These are phyloP conservation scores for Gliomastix tumulicola DNA, from an alignment of 2,329 filamentous ascomycete genomes.

Conservation along the genomic window DNA sequence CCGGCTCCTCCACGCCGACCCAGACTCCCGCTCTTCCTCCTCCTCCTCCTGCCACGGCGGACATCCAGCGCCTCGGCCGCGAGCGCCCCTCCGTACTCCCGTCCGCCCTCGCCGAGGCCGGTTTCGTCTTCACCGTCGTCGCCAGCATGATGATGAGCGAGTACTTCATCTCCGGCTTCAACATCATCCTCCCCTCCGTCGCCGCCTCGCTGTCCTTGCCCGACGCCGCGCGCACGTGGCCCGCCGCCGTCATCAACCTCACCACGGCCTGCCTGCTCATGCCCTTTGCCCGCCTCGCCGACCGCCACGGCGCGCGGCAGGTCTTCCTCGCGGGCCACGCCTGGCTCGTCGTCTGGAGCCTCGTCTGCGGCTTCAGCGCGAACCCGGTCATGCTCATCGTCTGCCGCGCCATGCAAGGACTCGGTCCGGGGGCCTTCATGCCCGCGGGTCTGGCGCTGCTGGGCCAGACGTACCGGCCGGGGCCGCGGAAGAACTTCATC, in stretches of 20 bases:
- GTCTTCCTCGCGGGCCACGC: slow-evolving; percentile 52
- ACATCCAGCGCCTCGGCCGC: slow-evolving; percentile 55
- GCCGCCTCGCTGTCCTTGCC: slow-evolving; percentile 57
- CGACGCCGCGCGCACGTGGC: slow-evolving; percentile 55
- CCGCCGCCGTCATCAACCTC: slow-evolving; percentile 53
- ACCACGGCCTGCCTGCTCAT: slow-evolving; percentile 52
- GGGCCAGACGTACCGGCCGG: slow-evolving; percentile 61
- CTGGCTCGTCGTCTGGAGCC: slow-evolving; percentile 63
- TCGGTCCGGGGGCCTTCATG: slow-evolving; percentile 67
- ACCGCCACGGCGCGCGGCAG: slow-evolving; percentile 55
- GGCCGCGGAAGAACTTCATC: slow-evolving; percentile 64
- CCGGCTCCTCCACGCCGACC: too few species aligned
- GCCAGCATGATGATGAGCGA: slow-evolving; percentile 61
- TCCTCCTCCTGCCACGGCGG: too few species aligned
- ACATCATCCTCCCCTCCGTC: slow-evolving; percentile 60
- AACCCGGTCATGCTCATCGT: slow-evolving; percentile 65
- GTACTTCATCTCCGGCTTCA: slow-evolving; percentile 73
- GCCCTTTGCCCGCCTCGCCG: slow-evolving; percentile 53
- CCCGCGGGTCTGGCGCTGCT: slow-evolving; percentile 65
- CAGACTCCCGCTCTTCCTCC: too few species aligned
- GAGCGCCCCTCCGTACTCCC: slow-evolving; percentile 51
- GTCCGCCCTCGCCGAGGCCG: slow-evolving; percentile 46
- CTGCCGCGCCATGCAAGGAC: slow-evolving; percentile 66
- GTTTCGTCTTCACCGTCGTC: slow-evolving; percentile 55
- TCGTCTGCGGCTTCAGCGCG: slow-evolving; percentile 63